Conservation (phyloP, 2,329 filamentous ascomycete genomes). For the Acrocalymma vagum region DNA sequence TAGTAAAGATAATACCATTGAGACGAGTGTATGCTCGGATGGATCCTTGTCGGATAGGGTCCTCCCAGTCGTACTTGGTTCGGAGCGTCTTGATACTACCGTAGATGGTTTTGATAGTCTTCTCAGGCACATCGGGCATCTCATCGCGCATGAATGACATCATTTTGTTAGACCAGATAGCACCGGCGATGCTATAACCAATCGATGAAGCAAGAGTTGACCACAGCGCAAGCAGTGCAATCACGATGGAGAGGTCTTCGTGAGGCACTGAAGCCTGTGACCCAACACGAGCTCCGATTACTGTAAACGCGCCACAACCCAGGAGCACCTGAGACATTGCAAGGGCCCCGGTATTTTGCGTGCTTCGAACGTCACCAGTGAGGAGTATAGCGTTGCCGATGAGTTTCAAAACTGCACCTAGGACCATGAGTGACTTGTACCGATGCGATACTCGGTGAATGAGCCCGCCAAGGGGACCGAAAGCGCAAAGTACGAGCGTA, state of each 20-base stretch:
- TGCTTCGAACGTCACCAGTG: slow-evolving; percentile 35
- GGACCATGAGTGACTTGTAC: slow-evolving; percentile 53
- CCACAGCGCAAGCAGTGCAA: slow-evolving; percentile 51
- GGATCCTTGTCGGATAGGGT: slow-evolving; percentile 48
- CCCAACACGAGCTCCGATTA: slow-evolving; percentile 53
- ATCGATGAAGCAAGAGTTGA: slow-evolving; percentile 49
- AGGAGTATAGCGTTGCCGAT: slow-evolving; percentile 50
- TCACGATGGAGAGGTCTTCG: slow-evolving; percentile 51
- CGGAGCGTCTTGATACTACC: slow-evolving; percentile 44
- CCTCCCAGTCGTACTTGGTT: slow-evolving; percentile 39
- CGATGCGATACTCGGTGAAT: slow-evolving; percentile 49
- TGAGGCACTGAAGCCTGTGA: slow-evolving; percentile 54
- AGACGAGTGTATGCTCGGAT: slow-evolving; percentile 48
- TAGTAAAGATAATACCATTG: slow-evolving; percentile 48
- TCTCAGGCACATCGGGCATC: slow-evolving; percentile 29
- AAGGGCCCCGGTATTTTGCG: slow-evolving; percentile 40
- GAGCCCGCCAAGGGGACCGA: slow-evolving; percentile 43
- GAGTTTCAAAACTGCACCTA: slow-evolving; percentile 47
- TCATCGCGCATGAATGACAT: slow-evolving; percentile 41
- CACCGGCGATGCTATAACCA: slow-evolving; percentile 48
- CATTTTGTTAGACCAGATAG: slow-evolving; percentile 54
- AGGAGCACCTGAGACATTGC: slow-evolving; percentile 49
- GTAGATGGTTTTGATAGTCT: slow-evolving; percentile 42
- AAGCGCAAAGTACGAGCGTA: slow-evolving; percentile 50
- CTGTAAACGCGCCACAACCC: slow-evolving; percentile 48